Conservation (phyloP, 1,284 basidiomycete genomes). For the Paramarasmius palmivorus region DNA sequence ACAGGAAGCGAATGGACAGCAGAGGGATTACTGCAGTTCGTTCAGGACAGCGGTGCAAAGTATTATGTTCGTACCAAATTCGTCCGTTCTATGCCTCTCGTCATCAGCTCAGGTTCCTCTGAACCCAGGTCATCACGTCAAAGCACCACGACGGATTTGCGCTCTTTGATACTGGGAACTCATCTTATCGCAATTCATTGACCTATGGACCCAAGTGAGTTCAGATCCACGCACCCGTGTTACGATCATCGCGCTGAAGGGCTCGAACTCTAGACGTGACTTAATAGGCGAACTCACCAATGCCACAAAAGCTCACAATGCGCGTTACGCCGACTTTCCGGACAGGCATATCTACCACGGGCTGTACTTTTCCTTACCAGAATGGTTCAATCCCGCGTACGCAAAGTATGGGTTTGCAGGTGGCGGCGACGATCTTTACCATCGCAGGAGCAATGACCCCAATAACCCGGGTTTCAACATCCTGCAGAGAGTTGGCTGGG, state of each 20-base stretch:
- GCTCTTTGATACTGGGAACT: conserved; percentile 14
- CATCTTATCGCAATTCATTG: conserved; percentile 13
- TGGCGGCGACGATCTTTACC: conserved; percentile 12
- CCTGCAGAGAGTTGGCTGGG: conserved; percentile 29
- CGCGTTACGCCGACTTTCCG: conserved; percentile 25
- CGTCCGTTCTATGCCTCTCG: neutral
- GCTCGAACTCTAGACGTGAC: conserved; percentile 27
- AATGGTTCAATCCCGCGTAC: conserved; percentile 26
- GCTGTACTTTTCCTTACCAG: conserved; percentile 28
- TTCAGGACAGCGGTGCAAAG: conserved; percentile 13
- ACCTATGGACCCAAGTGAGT: conserved; percentile 14
- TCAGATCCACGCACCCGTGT: neutral
- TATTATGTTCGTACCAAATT: conserved; percentile 3
- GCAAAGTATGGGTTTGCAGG: conserved; percentile 14
- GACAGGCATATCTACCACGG: conserved; percentile 21
- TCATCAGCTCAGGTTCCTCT: too few relatives aligned
- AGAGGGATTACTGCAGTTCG: conserved; percentile 12
- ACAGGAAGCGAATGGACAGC: conserved; percentile 10
- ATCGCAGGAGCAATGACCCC: conserved; percentile 7
- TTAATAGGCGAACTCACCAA: conserved; percentile 37
- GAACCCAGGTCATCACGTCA: conserved; percentile 10
- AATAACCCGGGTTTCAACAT: conserved; percentile 28
- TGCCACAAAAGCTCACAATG: conserved; percentile 30
- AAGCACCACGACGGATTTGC: conserved; percentile 17
- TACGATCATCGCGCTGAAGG: neutral